Conservation (phyloP, 106 monocot genomes). For the Iris macrosiphon region DNA sequence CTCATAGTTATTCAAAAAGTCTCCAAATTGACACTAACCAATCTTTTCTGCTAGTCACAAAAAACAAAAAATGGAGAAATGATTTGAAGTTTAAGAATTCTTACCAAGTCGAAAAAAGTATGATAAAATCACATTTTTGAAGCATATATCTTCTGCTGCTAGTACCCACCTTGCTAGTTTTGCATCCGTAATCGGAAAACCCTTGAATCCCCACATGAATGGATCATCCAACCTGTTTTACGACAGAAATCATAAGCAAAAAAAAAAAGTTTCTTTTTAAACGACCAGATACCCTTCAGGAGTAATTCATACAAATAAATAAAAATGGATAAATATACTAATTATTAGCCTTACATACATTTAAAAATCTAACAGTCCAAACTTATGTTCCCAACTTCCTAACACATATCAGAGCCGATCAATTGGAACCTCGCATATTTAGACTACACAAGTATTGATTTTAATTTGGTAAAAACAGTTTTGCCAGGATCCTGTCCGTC, state of each 20-base stretch:
- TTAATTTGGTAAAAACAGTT: not conserved
- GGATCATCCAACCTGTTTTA: conserved; percentile 91
- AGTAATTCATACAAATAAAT: not conserved
- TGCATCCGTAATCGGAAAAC: conserved; percentile 81
- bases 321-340: no score
- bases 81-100: not conserved
- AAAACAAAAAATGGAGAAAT: no score
- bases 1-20: no score
- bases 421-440: not conserved
- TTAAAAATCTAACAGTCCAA: not conserved
- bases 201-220: conserved; percentile 96
- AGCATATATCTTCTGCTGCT: conserved; percentile 97
- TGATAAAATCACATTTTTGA: conserved; percentile 71
- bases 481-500: no score
- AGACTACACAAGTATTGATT: not conserved
- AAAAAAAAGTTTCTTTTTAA: not conserved
- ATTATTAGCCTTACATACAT: not conserved
- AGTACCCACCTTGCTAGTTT: conserved; percentile 82
- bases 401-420: no score
- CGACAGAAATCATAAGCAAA: not conserved
- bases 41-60: no score
- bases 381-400: not conserved
- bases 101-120: conserved; percentile 91
- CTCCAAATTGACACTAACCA: no score
- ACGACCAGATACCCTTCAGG: not conserved